Evolutionary conservation across 257 asterid species (phyloP).

Genomic region (Forsythia suspensa): DNA sequence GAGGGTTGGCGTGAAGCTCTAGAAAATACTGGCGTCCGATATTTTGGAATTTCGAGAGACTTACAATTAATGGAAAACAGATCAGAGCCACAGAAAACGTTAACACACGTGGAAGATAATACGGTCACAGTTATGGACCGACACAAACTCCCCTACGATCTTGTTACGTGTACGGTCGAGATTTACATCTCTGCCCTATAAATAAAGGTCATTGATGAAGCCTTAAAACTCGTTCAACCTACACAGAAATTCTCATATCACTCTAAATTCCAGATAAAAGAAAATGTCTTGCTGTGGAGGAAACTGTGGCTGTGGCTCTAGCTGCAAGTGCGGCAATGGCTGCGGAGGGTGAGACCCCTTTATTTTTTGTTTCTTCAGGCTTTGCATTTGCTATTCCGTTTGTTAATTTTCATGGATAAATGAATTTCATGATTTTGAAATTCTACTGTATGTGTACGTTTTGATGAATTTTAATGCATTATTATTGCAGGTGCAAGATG

Average conservation of each 20-base stretch:
- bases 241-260: background rate
- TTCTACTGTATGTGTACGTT: no score
- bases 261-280: background rate
- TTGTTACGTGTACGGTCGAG: background rate
- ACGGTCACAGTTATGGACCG: background rate
- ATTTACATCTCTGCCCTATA: constrained; percentile 8
- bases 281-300: constrained; percentile 77
- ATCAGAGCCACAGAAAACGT: no score
- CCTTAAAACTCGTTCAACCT: background rate
- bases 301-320: constrained; percentile 68
- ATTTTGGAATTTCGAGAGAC: background rate
- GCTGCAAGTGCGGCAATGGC: constrained; percentile 72
- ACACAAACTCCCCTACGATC: background rate
- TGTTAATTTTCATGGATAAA: background rate
- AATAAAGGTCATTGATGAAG: background rate
- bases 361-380: background rate
- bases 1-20: background rate
- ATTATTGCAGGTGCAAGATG: constrained; percentile 61
- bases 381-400: background rate
- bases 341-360: constrained; percentile 48
- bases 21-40: background rate
- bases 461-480: background rate
- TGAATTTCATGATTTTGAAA: background rate
- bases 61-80: background rate
- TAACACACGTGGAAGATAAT: background rate